Base-by-base conservation (phyloP, 352 stramenopile genomes). In the Phytophthora tentaculata region DNA sequence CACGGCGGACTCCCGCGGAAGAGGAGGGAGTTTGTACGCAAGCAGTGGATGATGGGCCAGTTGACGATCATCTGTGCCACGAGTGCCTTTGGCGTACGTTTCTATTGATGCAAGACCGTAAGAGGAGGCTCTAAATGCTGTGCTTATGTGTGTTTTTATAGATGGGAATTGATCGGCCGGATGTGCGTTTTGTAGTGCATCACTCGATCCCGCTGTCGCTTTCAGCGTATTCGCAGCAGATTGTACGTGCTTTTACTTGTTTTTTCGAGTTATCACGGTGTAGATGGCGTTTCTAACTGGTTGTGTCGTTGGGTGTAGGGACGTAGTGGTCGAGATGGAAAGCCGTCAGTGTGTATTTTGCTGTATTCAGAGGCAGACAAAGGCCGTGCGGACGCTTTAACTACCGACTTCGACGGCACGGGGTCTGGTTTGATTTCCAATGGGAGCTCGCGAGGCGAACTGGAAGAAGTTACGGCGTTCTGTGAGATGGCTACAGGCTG, bases 101-200 rank as follows among this genome's bases (percentile, higher is more conserved):
- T 1, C 5, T 41, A 17, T 17, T 45, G 22, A 19, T 41, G 20
- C 44, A 22, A 24, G 5, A 16, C 52, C 49, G 49, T 5, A 5
- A 19, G 7, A 24, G 28, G 28, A n/a, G 26, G 43, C 44, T 61
- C 19, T 52, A 52, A 54, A 56, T 4, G 19, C 14, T 14, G 22
- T 61, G 48, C 16, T 51, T 67, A 6, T 55, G 49, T 19, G 20
- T 51, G 0, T 32, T 39, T 19, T 29, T 28, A 39, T 72, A 95
- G 87, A 92, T 95, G 85, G 87, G 87, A 5, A 93, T 95, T 28
- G 87, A 94, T 57, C 80, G 83, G 3, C 47, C 83, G 2, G 85
- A 95, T 55, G 87, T 95, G 13, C 84, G 85, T 35, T 89, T 88
- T 49, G 81, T 95, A 17, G 79, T 92, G 6, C 87, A 95, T 32